Percentiles rank a stretch among this genome's conserved stretches.
These are phyloP conservation scores for Phylloporus rhodoxanthus DNA, from an alignment of 768 basidiomycete genomes.

Conservation along the genomic window DNA sequence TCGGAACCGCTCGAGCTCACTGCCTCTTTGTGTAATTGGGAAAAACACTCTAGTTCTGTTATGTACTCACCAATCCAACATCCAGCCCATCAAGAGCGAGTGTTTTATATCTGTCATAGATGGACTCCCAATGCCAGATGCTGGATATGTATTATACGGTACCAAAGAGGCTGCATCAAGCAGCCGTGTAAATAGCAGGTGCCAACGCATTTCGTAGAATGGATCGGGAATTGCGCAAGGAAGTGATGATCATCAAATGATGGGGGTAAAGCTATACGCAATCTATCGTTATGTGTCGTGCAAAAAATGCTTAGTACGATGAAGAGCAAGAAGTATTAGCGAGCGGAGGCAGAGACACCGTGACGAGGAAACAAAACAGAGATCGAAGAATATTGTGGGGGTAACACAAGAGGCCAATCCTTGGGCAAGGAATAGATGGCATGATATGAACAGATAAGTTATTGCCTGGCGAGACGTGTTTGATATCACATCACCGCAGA, in stretches of 20 bases:
- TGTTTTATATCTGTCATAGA: background rate
- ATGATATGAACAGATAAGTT: slow-evolving; percentile 31
- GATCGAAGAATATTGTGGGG: slow-evolving; percentile 8
- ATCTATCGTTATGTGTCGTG: slow-evolving; percentile 2
- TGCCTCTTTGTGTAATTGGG: background rate
- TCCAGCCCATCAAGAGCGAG: too few relatives aligned
- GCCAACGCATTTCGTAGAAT: background rate
- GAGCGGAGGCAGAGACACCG: background rate
- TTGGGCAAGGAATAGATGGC: slow-evolving; percentile 7
- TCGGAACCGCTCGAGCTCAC: background rate
- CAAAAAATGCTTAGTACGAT: slow-evolving; percentile 5
- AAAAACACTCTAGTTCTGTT: background rate
- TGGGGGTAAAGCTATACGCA: slow-evolving; percentile 1
- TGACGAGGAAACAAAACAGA: slow-evolving; percentile 4
- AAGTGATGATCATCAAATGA: background rate
- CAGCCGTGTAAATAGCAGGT: background rate
- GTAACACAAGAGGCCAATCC: slow-evolving; percentile 7
- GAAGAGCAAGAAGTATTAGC: slow-evolving; percentile 10
- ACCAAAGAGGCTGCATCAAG: background rate
- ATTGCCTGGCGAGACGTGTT: slow-evolving; percentile 5
- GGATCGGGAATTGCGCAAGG: background rate
- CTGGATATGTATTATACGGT: background rate
- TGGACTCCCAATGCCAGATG: background rate
- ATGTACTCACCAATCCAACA: background rate
- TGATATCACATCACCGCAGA: slow-evolving; percentile 1